These are phyloP conservation scores for Diplosphaera chodatii DNA, from an alignment of 139 green algal species.

Conservation along the genomic window DNA sequence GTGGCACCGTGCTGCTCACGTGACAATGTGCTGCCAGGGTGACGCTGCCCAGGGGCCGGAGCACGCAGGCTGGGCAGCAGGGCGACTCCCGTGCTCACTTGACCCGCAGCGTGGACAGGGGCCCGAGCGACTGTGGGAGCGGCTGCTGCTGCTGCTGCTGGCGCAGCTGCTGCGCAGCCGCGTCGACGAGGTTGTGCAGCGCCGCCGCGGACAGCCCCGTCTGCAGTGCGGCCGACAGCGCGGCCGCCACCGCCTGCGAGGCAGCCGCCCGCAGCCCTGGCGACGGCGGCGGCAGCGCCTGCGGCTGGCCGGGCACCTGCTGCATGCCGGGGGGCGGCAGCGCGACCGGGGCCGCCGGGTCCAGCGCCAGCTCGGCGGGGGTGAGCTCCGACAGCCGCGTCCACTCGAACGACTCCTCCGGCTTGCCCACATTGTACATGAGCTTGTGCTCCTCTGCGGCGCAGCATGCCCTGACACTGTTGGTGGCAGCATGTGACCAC, in stretches of 20 bases:
- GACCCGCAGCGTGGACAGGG: not conserved
- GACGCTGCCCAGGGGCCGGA: too few species aligned
- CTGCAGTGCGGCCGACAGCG: conserved; percentile 8
- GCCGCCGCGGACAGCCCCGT: conserved; percentile 1
- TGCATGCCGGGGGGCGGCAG: not conserved
- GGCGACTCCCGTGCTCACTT: too few species aligned
- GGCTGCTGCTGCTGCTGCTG: not conserved
- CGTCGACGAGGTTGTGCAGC: conserved; percentile 14
- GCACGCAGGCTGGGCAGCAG: too few species aligned
- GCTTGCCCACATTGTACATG: conserved; percentile 21
- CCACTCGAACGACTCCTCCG: conserved; percentile 40
- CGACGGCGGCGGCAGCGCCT: not conserved
- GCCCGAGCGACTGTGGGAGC: not conserved
- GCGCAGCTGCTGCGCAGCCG: not conserved
- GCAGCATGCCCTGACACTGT: too few species aligned
- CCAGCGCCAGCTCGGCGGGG: not conserved
- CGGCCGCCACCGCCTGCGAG: not conserved
- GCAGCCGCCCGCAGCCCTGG: not conserved
- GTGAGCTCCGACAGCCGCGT: conserved; percentile 27
- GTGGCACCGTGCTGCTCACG: too few species aligned
- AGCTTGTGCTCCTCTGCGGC: conserved; percentile 27
- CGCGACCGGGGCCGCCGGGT: not conserved
- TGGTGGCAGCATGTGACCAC: too few species aligned
- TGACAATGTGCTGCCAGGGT: too few species aligned
- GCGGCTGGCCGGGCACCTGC: not conserved